These are phyloP conservation scores for Zychaea mexicana DNA, from an alignment of 371 early-diverging fungal species.

Conservation along the genomic window DNA sequence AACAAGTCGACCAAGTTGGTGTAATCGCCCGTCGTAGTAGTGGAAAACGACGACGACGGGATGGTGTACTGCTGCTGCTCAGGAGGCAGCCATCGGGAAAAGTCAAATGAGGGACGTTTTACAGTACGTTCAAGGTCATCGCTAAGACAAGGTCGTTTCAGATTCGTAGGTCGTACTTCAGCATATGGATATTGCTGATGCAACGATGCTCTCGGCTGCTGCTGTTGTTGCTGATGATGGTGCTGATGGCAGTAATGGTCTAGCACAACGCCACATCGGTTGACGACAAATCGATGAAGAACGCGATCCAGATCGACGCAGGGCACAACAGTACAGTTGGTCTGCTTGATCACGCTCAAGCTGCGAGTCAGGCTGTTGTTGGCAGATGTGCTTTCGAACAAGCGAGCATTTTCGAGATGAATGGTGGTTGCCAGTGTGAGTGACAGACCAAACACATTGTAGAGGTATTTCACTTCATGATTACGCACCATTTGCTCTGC, in stretches of 20 bases:
- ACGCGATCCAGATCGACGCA: constrained; percentile 2
- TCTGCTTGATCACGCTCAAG: constrained; percentile 1
- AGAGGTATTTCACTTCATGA: constrained; percentile 20
- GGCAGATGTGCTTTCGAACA: neutral
- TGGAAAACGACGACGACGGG: neutral
- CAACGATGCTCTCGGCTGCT: neutral
- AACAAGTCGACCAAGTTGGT: neutral
- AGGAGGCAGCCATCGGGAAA: constrained; percentile 17
- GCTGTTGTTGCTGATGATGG: neutral
- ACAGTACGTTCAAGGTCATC: constrained; percentile 4
- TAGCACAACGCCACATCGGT: constrained; percentile 3
- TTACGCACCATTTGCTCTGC: constrained; percentile 41
- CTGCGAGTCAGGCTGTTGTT: neutral
- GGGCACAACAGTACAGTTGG: constrained; percentile 9
- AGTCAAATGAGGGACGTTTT: constrained; percentile 8
- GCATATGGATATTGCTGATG: neutral
- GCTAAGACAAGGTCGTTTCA: neutral
- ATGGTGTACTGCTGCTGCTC: constrained; percentile 9
- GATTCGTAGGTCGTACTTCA: neutral
- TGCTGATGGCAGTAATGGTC: neutral
- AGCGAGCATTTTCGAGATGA: neutral
- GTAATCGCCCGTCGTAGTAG: neutral
- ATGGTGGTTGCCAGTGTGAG: constrained; percentile 11
- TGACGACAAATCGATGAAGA: neutral
- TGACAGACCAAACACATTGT: constrained; percentile 25